These are phyloP conservation scores for Exserohilum rostratum DNA, from an alignment of 2,329 filamentous ascomycete genomes.

Conservation along the genomic window DNA sequence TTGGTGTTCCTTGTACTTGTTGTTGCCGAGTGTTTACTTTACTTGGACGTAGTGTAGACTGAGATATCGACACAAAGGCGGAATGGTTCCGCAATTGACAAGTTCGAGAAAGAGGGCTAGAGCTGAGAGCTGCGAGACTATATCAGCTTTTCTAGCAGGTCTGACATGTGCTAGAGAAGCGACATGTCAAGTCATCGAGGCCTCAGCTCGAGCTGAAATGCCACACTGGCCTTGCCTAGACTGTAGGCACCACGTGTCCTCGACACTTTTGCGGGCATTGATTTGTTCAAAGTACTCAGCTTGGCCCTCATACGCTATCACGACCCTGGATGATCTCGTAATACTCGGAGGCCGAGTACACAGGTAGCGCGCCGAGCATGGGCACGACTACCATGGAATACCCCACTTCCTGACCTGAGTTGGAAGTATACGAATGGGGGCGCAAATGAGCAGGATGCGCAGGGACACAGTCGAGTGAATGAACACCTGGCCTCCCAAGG, in stretches of 20 bases:
- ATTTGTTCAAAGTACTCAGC: neutral
- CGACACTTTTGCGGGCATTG: neutral
- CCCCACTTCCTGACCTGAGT: neutral
- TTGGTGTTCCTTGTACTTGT: no score
- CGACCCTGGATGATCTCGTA: neutral
- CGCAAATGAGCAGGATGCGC: neutral
- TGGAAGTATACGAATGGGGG: neutral
- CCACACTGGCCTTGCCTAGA: neutral
- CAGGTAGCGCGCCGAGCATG: neutral
- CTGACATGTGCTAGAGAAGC: neutral
- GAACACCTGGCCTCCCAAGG: constrained; percentile 39
- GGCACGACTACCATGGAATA: neutral
- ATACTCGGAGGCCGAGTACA: neutral
- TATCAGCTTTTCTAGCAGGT: no score
- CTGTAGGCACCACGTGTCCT: neutral
- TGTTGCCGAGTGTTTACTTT: no score
- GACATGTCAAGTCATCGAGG: neutral
- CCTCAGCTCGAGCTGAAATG: neutral
- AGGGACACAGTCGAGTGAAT: constrained; percentile 11
- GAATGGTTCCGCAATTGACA: neutral
- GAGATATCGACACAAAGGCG: neutral
- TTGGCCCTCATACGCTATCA: neutral
- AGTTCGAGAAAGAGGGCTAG: neutral
- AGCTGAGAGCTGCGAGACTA: neutral
- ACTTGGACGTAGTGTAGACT: neutral